Conservation (phyloP, 129 eudicot species). For the Lactuca sativa region DNA sequence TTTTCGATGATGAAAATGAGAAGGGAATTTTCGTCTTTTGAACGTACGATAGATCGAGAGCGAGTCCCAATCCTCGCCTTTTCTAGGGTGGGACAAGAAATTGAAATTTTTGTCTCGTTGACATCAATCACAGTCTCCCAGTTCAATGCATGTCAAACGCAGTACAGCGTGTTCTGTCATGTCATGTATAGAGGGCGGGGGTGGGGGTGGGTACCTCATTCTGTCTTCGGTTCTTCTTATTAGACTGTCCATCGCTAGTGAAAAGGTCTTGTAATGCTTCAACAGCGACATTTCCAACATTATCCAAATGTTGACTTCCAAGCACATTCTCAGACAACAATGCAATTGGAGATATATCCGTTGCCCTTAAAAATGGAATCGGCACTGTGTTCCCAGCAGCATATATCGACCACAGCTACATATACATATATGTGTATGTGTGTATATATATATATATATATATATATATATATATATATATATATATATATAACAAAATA, state of each 20-base stretch:
- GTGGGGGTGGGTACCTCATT: constrained; percentile 57
- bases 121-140: no score
- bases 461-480: no score
- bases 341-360: constrained; percentile 96
- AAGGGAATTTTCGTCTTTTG: no score
- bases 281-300: constrained; percentile 72
- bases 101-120: no score
- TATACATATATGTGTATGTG: no score
- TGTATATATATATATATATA: no score
- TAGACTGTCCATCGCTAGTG: constrained; percentile 73
- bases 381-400: constrained; percentile 99
- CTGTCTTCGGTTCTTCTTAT: constrained; percentile 86
- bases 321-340: constrained; percentile 82
- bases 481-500: background rate
- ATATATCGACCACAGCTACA: constrained; percentile 98
- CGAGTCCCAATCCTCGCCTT: no score
- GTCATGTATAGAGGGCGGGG: background rate
- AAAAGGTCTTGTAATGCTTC: constrained; percentile 98
- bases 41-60: no score
- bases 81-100: no score
- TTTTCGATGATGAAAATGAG: no score
- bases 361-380: constrained; percentile 91
- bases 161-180: no score
- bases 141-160: no score
- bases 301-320: constrained; percentile 60